Evolutionary conservation across 495 filamentous ascomycete species (phyloP), one percentile per base, ranked within the genome.

Genomic region (Trichoderma virens): DNA sequence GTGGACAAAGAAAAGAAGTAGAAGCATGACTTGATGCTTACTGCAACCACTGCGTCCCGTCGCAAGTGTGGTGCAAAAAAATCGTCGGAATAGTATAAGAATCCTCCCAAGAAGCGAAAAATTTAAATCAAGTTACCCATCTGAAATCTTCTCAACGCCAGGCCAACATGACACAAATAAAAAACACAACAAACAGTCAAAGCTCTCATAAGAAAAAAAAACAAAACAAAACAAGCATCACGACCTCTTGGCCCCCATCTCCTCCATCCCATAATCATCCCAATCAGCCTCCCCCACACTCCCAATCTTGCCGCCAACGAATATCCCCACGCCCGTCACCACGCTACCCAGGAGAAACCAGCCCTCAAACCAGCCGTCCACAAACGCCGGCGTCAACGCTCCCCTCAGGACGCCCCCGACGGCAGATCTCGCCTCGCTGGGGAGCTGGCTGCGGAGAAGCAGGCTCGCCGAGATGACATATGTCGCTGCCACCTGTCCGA

Each of bases 361-460:
- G 27, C 83, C 84, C 69, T 93, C 90, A 71, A 93, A 94, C 90
- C 90, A 93, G n/a, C 84, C 75, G 67, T 92, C 90, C n/a, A 90
- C 88, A 66, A 92, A 90, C 2, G 70, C 72, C 5, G 59, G 31
- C n/a, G 38, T 54, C 61, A 62, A n/a, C 56, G 56, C 61, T 14
- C 71, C 75, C 8, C 84, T 82, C 9, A 92, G 77, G 11, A 86
- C 87, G 35, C 86, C 86, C 4, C 83, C 82, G 4, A 92, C 88
- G 5, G 86, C 86, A 35, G 83, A 80, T 20, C 89, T 83, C 67
- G 92, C 86, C 67, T 90, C 86, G 32, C 75, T 76, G 0, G 90
- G 90, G 63, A 93, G 78, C 74, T 88, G 91, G 63, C 84, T 86
- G 59, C 90, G 74, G 60, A 94, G 75, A 54, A 94, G 77, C 63